Evolutionary conservation across 352 stramenopile species (phyloP), one percentile per base, ranked within the genome.

Genomic region (Plasmopara viticola): DNA sequence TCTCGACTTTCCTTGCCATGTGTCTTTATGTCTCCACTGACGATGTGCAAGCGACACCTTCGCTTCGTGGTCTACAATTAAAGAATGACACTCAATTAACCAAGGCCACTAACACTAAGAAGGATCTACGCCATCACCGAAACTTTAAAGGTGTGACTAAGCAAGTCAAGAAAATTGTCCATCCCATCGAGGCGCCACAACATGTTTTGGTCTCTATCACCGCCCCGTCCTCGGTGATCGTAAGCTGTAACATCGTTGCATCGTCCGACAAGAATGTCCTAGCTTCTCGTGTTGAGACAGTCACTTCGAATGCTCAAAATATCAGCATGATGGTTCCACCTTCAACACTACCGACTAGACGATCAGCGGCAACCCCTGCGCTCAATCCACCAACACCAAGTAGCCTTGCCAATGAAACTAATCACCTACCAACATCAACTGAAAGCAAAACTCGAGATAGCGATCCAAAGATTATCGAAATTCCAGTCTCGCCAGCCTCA

Each of bases 1-100:
- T 67, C 41, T 44, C 44, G 15, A 50, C 40, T 18, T 51, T 63
- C 35, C 44, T 67, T 1, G 48, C 54, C 3, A 28, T 67, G 28
- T 53, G 53, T 38, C 25, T 66, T 15, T 35, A 63, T 5, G 44
- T 59, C 34, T 5, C 15, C 14, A 48, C 48, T 7, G 39, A 62
- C 0, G 53, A 42, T 44, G 46, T 31, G 2, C 48, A 52, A 31
- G 30, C 28, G 10, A 5, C 53, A 43, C 44, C 59, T 38, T 17
- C 40, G 10, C 39, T 53, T 39, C 59, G 54, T 6, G 34, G 38
- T 20, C 44, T 67, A 18, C 48, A 20, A 40, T 4, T 28, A 9
- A 52, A 10, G 12, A 50, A 55, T 2, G 48, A 63, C 18, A 37
- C 34, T 2, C 44, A 46, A 44, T n/a, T 45, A 15, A 34, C 18